Percentiles rank a stretch among this genome's conserved stretches.
Evolutionary conservation across 2,329 filamentous ascomycete species (phyloP).

Genomic region (Pleomassaria siparia): DNA sequence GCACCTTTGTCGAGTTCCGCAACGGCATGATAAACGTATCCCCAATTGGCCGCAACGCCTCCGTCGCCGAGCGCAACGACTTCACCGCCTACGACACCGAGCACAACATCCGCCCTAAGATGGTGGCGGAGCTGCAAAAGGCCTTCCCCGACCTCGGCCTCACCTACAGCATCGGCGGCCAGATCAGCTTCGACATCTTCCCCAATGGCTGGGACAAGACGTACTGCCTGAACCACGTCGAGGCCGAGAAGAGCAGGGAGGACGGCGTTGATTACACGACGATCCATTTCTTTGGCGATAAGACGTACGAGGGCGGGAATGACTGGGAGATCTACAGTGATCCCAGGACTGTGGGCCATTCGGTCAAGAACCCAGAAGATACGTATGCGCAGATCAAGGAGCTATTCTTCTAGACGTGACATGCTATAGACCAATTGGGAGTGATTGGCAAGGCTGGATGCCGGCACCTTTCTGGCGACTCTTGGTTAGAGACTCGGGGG

Average conservation of each 20-base stretch:
- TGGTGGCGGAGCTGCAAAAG: conserved; percentile 76
- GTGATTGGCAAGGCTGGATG: too few relatives aligned
- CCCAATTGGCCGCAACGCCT: conserved; percentile 85
- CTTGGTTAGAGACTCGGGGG: too few relatives aligned
- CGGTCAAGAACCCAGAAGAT: conserved; percentile 78
- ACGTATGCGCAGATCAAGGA: conserved; percentile 79
- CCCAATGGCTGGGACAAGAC: conserved; percentile 98
- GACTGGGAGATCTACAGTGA: conserved; percentile 94
- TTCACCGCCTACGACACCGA: conserved; percentile 80
- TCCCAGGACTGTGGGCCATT: conserved; percentile 78
- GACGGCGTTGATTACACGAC: conserved; percentile 77
- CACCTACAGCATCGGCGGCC: conserved; percentile 93
- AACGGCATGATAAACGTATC: conserved; percentile 90
- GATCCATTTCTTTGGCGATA: conserved; percentile 98
- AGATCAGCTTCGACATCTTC: conserved; percentile 99
- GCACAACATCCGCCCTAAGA: conserved; percentile 60
- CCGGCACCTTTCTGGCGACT: too few relatives aligned
- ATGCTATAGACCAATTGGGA: too few relatives aligned
- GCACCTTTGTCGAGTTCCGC: conserved; percentile 84
- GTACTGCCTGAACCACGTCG: conserved; percentile 87
- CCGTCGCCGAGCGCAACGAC: conserved; percentile 73
- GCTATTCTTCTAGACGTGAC: conserved; percentile 60
- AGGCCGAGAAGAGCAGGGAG: conserved; percentile 67
- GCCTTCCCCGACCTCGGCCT: conserved; percentile 81
- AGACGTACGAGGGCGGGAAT: conserved; percentile 87